Evolutionary conservation across 2,329 filamentous ascomycete species (phyloP).

Genomic region (Colletotrichum acutatum): DNA sequence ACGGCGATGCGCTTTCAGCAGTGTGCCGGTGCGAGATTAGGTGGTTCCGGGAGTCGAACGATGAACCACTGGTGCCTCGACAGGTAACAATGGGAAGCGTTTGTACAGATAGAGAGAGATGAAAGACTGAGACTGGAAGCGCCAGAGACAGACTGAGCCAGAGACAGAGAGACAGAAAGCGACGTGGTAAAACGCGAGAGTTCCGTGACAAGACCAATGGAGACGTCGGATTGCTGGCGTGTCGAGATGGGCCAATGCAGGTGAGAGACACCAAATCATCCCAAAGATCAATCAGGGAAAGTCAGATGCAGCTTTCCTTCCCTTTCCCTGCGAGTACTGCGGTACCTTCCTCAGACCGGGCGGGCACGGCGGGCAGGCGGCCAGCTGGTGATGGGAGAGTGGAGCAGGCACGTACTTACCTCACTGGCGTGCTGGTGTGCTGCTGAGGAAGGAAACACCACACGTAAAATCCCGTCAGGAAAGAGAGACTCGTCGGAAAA

Average conservation of each 20-base stretch:
- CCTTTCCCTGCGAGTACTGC: not conserved
- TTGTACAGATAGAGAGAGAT: not conserved
- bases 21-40: conserved; percentile 21
- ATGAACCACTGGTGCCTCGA: not conserved
- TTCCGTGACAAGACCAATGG: conserved; percentile 22
- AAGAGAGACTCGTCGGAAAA: not conserved
- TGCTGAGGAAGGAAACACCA: not conserved
- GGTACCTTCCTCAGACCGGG: not conserved
- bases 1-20: conserved; percentile 5
- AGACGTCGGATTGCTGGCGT: conserved; percentile 1
- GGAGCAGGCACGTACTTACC: not conserved
- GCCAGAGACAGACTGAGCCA: not conserved
- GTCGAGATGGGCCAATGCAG: conserved; percentile 13
- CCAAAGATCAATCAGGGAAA: not conserved
- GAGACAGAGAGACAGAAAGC: not conserved
- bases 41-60: not conserved
- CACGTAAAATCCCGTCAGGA: not conserved
- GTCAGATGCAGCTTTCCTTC: not conserved
- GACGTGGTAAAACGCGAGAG: conserved; percentile 30
- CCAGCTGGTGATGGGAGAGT: not conserved
- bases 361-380: not conserved
- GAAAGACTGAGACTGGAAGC: not conserved
- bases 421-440: too few species aligned
- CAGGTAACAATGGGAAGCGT: not conserved
- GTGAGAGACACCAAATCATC: conserved; percentile 7